phyloP scores from a whole-genome alignment of 192 early-diverging fungal genomes.

The Podila epicladia region DNA sequence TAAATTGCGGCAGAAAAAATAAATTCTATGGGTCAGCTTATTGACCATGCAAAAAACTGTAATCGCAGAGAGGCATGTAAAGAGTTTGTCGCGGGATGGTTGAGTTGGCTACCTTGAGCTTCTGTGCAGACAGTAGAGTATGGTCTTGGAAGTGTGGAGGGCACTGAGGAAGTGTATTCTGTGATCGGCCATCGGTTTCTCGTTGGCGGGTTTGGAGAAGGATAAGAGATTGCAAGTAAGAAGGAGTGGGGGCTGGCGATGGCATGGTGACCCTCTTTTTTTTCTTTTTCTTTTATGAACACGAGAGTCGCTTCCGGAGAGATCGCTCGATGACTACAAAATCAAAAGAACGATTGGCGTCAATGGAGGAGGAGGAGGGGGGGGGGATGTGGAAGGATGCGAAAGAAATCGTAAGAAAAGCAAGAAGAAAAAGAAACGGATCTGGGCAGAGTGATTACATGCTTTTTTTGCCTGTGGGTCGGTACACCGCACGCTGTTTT shows the following conservation, averaged over 20 bases:
- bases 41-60: not conserved
- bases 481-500: too few relatives aligned
- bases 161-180: not conserved
- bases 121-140: conserved; percentile 15
- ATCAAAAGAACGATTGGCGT: too few relatives aligned
- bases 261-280: conserved; percentile 17
- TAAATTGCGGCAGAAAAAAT: not conserved
- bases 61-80: not conserved
- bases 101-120: conserved; percentile 25
- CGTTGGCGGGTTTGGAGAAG: conserved; percentile 23
- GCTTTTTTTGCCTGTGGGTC: too few relatives aligned
- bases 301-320: too few relatives aligned
- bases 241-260: conserved; percentile 27
- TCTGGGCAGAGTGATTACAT: too few relatives aligned
- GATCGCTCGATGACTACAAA: too few relatives aligned
- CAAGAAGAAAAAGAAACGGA: too few relatives aligned
- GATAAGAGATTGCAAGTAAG: conserved; percentile 20
- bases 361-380: too few relatives aligned
- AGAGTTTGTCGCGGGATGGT: too few relatives aligned
- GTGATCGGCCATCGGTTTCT: conserved; percentile 18
- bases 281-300: conserved; percentile 1
- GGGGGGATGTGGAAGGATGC: too few relatives aligned
- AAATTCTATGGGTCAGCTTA: not conserved
- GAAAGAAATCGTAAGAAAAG: too few relatives aligned
- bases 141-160: conserved; percentile 12